phyloP scores from a whole-genome alignment of 2,329 filamentous ascomycete species.

The Neopestalotiopsis rosae region DNA sequence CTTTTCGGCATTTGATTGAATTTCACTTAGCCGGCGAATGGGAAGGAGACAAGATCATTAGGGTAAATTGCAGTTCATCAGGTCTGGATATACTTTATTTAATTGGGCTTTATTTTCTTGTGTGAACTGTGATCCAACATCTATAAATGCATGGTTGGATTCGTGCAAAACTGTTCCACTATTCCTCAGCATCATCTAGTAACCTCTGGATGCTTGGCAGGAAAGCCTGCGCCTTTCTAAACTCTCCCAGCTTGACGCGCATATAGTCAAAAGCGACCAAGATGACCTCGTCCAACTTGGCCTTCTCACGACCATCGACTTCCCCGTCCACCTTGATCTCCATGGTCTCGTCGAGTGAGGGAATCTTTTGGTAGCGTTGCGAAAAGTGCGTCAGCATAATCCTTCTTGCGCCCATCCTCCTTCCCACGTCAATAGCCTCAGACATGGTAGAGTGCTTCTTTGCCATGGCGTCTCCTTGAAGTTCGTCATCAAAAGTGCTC shows the following conservation, averaged over 20 bases:
- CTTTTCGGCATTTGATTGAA: neutral
- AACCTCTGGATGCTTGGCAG: slow-evolving; percentile 37
- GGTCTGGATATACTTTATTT: neutral
- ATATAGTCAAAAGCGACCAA: slow-evolving; percentile 82
- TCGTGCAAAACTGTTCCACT: neutral
- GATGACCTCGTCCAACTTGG: slow-evolving; percentile 59
- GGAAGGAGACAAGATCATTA: neutral
- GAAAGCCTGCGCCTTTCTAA: slow-evolving; percentile 38
- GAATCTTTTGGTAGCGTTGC: slow-evolving; percentile 86
- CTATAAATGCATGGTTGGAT: no score
- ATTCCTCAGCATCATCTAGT: slow-evolving; percentile 26
- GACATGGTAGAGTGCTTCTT: slow-evolving; percentile 92
- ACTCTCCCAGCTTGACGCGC: slow-evolving; percentile 58
- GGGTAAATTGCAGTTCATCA: neutral
- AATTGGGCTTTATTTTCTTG: neutral
- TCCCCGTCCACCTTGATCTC: slow-evolving; percentile 27
- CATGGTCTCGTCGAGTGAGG: slow-evolving; percentile 49
- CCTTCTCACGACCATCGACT: slow-evolving; percentile 33
- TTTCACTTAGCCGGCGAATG: neutral
- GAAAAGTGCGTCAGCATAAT: slow-evolving; percentile 93
- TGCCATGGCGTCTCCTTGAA: slow-evolving; percentile 75
- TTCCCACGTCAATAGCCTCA: slow-evolving; percentile 82
- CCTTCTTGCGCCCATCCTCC: slow-evolving; percentile 77
- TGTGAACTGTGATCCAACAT: no score
- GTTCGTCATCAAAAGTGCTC: slow-evolving; percentile 92